Conservation (phyloP, 371 early-diverging fungal species). For the Massospora cicadina region DNA sequence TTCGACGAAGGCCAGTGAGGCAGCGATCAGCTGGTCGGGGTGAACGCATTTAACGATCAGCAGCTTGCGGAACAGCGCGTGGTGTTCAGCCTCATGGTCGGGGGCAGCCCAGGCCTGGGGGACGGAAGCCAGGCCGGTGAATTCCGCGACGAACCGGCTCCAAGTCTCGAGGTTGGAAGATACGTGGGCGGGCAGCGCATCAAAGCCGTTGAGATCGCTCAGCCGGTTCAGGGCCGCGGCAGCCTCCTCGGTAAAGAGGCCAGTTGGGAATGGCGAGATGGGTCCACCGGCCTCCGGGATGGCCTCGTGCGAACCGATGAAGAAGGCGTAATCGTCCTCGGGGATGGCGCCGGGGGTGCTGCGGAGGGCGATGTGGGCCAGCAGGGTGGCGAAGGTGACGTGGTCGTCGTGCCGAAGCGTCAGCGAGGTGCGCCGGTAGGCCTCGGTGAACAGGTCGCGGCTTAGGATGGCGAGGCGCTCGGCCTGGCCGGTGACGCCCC, state of each 20-base stretch:
- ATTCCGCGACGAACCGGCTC: conserved; percentile 29
- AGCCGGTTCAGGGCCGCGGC: conserved; percentile 31
- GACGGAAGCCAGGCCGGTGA: conserved; percentile 35
- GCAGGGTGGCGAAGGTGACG: conserved; percentile 65
- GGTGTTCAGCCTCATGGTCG: neutral
- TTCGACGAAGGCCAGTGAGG: conserved; percentile 56
- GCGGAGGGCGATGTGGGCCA: conserved; percentile 72
- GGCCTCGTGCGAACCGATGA: conserved; percentile 34
- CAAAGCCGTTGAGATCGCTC: conserved; percentile 32
- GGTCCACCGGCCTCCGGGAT: conserved; percentile 25
- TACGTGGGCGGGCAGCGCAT: conserved; percentile 30
- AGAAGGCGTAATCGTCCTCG: conserved; percentile 53
- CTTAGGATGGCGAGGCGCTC: conserved; percentile 58
- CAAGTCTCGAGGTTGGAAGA: conserved; percentile 27
- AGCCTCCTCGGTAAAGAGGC: conserved; percentile 42
- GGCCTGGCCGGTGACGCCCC: conserved; percentile 45
- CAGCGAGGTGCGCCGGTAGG: conserved; percentile 65
- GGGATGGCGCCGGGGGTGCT: conserved; percentile 33
- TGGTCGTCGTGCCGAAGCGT: conserved; percentile 83
- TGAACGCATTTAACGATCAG: conserved; percentile 71
- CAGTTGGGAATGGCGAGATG: conserved; percentile 22
- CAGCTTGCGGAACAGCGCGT: conserved; percentile 39
- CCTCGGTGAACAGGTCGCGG: conserved; percentile 64
- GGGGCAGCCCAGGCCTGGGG: conserved; percentile 42
- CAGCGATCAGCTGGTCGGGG: conserved; percentile 68